A percentile compares a stretch with the other conserved stretches of the same genome.
Evolutionary conservation across 2,329 filamentous ascomycete genomes (phyloP).

Genomic region (Colletotrichum plurivorum): DNA sequence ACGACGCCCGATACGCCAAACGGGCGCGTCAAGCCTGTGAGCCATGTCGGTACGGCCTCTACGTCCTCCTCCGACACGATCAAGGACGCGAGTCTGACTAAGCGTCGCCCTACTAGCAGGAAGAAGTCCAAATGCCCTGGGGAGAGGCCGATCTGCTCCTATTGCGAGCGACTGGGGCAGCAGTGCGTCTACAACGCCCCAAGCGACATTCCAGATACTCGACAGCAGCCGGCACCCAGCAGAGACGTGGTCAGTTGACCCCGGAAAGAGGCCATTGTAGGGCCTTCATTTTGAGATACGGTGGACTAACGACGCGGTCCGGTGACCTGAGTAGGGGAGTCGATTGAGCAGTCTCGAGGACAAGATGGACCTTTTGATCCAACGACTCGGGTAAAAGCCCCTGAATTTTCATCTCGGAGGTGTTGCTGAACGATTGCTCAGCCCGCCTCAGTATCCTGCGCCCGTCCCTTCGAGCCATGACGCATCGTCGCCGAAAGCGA

Average conservation of each 20-base stretch:
- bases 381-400: conserved; percentile 5
- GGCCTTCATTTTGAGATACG: not conserved
- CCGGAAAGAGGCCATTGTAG: not conserved
- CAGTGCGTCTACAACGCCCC: conserved; percentile 20
- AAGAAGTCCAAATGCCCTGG: conserved; percentile 27
- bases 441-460: not conserved
- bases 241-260: not conserved
- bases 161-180: conserved; percentile 25
- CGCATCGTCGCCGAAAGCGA: not conserved
- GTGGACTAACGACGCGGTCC: not conserved
- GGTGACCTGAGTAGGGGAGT: not conserved
- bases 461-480: not conserved
- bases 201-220: not conserved
- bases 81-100: conserved; percentile 1
- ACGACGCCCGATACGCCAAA: conserved; percentile 33
- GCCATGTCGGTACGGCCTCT: conserved; percentile 16
- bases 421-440: not conserved
- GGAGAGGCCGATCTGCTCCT: conserved; percentile 19
- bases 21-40: conserved; percentile 31
- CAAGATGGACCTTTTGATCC: conserved; percentile 30
- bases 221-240: conserved; percentile 3
- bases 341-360: conserved; percentile 21
- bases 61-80: not conserved
- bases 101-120: not conserved
- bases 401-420: too few species aligned